These are phyloP conservation scores for Patellifolia procumbens DNA, from an alignment of 179 eudicot species.

Conservation along the genomic window DNA sequence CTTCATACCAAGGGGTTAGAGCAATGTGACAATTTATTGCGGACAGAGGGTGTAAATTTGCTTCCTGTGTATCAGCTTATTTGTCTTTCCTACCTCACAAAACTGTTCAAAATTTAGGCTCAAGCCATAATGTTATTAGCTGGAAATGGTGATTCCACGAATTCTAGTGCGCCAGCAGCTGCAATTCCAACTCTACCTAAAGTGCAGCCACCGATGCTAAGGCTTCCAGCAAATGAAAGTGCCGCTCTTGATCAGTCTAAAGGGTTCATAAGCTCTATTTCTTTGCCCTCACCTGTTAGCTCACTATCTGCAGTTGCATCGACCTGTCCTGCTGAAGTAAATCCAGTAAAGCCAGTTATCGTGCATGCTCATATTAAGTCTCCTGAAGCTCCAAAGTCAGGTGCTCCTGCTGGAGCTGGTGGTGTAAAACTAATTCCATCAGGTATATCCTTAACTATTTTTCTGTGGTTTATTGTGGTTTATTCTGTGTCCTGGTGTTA, in stretches of 20 bases:
- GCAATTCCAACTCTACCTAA: constrained; percentile 18
- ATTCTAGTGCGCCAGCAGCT: constrained; percentile 19
- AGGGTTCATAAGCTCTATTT: constrained; percentile 32
- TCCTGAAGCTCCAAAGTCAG: constrained; percentile 34
- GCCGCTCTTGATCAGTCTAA: constrained; percentile 25
- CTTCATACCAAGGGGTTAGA: background rate
- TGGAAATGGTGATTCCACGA: constrained; percentile 53
- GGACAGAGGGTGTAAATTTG: background rate
- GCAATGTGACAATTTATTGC: background rate
- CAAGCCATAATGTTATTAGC: constrained; percentile 84
- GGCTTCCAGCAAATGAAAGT: constrained; percentile 29
- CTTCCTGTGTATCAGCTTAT: background rate
- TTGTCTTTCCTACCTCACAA: background rate
- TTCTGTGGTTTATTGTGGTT: background rate
- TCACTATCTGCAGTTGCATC: constrained; percentile 32
- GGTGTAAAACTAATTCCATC: constrained; percentile 24
- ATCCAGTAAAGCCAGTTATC: constrained; percentile 29
- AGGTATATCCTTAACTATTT: constrained; percentile 34
- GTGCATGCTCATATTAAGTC: constrained; percentile 16
- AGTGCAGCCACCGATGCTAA: constrained; percentile 27
- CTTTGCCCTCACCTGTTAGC: constrained; percentile 24
- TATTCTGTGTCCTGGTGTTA: background rate
- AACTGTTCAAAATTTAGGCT: constrained; percentile 42
- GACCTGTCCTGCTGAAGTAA: constrained; percentile 11
- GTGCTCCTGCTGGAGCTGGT: background rate